Evolutionary conservation across 2,329 filamentous ascomycete species (phyloP).

Genomic region (Cladosporium cucumerinum): DNA sequence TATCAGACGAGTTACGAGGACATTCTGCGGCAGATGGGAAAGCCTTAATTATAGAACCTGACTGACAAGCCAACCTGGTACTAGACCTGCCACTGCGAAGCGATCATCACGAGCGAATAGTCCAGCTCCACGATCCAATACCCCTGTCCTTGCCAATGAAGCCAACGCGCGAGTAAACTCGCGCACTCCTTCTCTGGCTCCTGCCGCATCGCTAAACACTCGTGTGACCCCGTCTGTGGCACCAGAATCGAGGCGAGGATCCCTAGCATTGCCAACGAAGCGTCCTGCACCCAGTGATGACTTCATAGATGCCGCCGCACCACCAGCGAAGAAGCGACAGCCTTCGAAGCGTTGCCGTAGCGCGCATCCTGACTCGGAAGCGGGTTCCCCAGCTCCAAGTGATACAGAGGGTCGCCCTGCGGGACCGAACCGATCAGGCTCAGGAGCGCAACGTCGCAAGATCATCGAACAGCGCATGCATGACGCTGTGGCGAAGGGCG

Average conservation of each 20-base stretch:
- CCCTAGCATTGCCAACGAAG: conserved; percentile 34
- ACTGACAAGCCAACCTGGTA: background rate
- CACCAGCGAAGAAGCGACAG: conserved; percentile 20
- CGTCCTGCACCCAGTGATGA: conserved; percentile 22
- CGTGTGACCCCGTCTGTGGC: conserved; percentile 1
- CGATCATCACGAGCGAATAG: conserved; percentile 10
- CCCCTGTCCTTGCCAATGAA: conserved; percentile 1
- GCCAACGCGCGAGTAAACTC: background rate
- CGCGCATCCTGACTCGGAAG: conserved; percentile 28
- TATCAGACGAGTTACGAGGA: conserved; percentile 18
- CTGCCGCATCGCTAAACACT: background rate
- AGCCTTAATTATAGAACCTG: background rate
- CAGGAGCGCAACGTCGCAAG: conserved; percentile 64
- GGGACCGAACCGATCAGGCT: conserved; percentile 37
- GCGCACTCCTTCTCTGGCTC: conserved; percentile 3
- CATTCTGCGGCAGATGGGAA: background rate
- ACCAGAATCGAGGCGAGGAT: conserved; percentile 29
- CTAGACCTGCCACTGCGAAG: conserved; percentile 9
- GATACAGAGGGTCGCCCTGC: conserved; percentile 31
- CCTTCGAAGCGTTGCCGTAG: conserved; percentile 18
- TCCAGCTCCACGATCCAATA: conserved; percentile 9
- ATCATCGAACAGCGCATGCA: conserved; percentile 56
- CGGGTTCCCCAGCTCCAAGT: conserved; percentile 36
- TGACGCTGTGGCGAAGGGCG: conserved; percentile 66
- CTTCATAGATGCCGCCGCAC: background rate